These are phyloP conservation scores for Digitaria exilis DNA, from an alignment of 202 grass and related monocot genomes.

Conservation along the genomic window DNA sequence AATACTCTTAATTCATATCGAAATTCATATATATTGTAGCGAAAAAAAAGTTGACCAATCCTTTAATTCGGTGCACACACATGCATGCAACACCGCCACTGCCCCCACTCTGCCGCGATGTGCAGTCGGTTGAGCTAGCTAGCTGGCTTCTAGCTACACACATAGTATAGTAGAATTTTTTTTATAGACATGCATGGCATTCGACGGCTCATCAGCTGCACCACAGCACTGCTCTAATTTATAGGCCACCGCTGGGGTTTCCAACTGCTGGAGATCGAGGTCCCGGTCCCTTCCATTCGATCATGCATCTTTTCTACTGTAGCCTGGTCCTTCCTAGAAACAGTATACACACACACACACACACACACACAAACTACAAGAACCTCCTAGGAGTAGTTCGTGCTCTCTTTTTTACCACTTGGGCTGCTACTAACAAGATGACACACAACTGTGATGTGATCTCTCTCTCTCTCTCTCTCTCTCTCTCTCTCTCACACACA, in stretches of 20 bases:
- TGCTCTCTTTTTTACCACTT: slow-evolving; percentile 40
- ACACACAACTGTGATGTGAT: slow-evolving; percentile 2
- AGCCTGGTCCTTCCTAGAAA: background rate
- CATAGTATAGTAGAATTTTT: background rate
- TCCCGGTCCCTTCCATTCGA: slow-evolving; percentile 51
- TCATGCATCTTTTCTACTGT: slow-evolving; percentile 33
- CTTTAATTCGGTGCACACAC: too few species aligned
- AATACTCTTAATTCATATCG: too few species aligned
- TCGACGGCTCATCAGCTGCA: slow-evolving; percentile 6
- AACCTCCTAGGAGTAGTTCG: background rate
- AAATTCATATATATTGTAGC: too few species aligned
- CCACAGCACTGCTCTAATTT: slow-evolving; percentile 30
- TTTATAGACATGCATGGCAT: background rate
- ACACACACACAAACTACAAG: background rate
- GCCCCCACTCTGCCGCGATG: slow-evolving; percentile 21
- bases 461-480: background rate
- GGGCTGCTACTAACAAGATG: background rate
- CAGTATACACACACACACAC: too few species aligned
- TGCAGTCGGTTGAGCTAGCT: slow-evolving; percentile 9
- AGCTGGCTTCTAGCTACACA: slow-evolving; percentile 21
- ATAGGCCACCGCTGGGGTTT: slow-evolving; percentile 61
- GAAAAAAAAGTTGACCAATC: too few species aligned
- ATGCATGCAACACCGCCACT: slow-evolving; percentile 29
- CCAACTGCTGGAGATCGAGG: slow-evolving; percentile 24
- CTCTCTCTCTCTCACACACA: background rate